These are phyloP conservation scores for Trichoderma simmonsii DNA, from an alignment of 2,329 filamentous ascomycete genomes.

Conservation along the genomic window DNA sequence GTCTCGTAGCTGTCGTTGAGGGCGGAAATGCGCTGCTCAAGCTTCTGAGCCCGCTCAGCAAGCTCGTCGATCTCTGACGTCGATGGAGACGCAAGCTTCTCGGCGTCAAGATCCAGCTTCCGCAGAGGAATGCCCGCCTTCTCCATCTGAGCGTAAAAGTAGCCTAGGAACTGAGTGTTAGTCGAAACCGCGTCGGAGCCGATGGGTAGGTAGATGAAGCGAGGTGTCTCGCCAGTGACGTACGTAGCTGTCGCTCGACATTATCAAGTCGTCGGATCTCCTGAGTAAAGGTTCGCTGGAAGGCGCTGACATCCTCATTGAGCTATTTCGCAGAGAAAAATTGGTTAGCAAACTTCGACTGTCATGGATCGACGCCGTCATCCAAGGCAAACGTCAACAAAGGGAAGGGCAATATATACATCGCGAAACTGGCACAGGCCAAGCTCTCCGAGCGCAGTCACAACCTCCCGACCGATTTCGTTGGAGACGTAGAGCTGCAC, in stretches of 20 bases:
- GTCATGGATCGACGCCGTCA: not conserved
- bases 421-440: conserved; percentile 96
- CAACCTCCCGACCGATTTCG: conserved; percentile 96
- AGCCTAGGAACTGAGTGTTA: conserved; percentile 54
- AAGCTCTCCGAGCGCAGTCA: conserved; percentile 92
- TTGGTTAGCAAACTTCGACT: not conserved
- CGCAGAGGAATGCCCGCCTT: conserved; percentile 83
- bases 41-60: conserved; percentile 82
- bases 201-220: conserved; percentile 26
- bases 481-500: conserved; percentile 99
- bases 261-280: conserved; percentile 97
- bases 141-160: conserved; percentile 94
- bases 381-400: not conserved
- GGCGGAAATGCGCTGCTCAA: conserved; percentile 87
- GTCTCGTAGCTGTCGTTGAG: conserved; percentile 99
- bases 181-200: not conserved
- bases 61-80: conserved; percentile 96
- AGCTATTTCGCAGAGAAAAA: conserved; percentile 96
- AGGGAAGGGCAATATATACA: conserved; percentile 46
- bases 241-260: conserved; percentile 95
- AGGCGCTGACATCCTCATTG: conserved; percentile 88
- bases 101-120: conserved; percentile 86
- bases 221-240: conserved; percentile 32
- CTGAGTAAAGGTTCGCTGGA: conserved; percentile 95
- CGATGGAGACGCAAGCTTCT: conserved; percentile 80